A percentile compares a stretch with the other conserved stretches of the same genome.
Conservation (phyloP, 73 alveolate species). For the Tetrahymena thermophila region DNA sequence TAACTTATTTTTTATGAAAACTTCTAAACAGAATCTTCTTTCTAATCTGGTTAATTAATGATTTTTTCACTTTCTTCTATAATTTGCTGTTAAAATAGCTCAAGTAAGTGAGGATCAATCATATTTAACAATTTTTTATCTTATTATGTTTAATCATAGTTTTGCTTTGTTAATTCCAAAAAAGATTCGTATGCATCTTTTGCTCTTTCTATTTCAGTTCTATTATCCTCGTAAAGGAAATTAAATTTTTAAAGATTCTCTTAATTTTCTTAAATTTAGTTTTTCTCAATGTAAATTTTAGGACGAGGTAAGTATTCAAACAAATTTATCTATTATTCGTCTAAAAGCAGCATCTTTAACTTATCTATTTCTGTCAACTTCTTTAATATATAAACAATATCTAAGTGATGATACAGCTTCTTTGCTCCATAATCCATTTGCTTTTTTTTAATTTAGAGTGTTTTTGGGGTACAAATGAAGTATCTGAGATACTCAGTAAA, state of each 20-base stretch:
- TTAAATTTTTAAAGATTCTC: not conserved
- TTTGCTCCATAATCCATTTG: not conserved
- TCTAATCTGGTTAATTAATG: not conserved
- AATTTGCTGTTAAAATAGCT: not conserved
- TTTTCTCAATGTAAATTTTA: not conserved
- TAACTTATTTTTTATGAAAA: too few species aligned
- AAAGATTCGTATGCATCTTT: not conserved
- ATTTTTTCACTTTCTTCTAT: not conserved
- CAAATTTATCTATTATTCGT: conserved; percentile 1
- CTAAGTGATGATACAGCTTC: not conserved
- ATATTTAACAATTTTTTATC: not conserved
- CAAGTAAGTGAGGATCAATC: not conserved
- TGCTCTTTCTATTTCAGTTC: not conserved
- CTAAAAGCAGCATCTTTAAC: not conserved
- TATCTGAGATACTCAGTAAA: not conserved
- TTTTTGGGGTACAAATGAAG: not conserved
- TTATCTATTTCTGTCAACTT: conserved; percentile 30
- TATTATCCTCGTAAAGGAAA: not conserved
- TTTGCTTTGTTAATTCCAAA: not conserved
- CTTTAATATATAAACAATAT: conserved; percentile 20
- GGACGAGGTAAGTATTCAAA: conserved; percentile 40
- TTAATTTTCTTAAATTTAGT: not conserved
- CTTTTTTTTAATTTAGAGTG: not conserved
- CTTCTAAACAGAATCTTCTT: not conserved
- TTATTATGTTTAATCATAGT: not conserved